These are phyloP conservation scores for Talaromyces stipitatus DNA, from an alignment of 495 filamentous ascomycete genomes.

Conservation along the genomic window DNA sequence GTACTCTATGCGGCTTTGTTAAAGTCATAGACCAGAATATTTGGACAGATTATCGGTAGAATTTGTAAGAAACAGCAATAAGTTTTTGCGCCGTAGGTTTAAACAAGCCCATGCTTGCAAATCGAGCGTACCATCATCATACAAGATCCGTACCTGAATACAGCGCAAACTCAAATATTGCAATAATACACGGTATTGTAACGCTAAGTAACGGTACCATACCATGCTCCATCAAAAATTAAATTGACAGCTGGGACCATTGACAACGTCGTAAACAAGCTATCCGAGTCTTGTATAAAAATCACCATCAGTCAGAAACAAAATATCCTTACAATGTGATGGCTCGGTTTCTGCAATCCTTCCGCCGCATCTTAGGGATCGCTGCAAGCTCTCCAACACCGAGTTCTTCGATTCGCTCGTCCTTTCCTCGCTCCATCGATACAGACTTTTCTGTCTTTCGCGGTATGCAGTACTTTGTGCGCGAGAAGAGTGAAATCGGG, in stretches of 20 bases:
- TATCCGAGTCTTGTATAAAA: background rate
- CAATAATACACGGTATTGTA: background rate
- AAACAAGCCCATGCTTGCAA: too few species aligned
- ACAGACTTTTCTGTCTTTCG: constrained; percentile 34
- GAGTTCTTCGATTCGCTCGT: background rate
- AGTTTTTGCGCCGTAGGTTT: too few species aligned
- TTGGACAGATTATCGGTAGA: too few species aligned
- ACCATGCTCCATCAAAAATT: background rate
- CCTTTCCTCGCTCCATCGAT: constrained; percentile 25
- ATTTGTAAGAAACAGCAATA: too few species aligned
- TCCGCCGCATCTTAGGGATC: constrained; percentile 28
- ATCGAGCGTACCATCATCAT: too few species aligned
- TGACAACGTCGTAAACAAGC: background rate
- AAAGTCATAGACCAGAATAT: too few species aligned
- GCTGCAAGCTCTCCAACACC: background rate
- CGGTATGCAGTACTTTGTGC: constrained; percentile 12
- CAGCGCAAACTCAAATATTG: too few species aligned
- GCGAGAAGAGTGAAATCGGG: too few species aligned
- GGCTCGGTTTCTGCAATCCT: constrained; percentile 31
- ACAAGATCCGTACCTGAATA: too few species aligned
- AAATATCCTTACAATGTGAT: constrained; percentile 15
- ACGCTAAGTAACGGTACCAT: background rate
- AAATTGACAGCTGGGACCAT: background rate
- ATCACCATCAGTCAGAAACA: background rate
- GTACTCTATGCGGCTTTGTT: too few species aligned